These are phyloP conservation scores for Entomortierella lignicola DNA, from an alignment of 192 early-diverging fungal species.

Conservation along the genomic window DNA sequence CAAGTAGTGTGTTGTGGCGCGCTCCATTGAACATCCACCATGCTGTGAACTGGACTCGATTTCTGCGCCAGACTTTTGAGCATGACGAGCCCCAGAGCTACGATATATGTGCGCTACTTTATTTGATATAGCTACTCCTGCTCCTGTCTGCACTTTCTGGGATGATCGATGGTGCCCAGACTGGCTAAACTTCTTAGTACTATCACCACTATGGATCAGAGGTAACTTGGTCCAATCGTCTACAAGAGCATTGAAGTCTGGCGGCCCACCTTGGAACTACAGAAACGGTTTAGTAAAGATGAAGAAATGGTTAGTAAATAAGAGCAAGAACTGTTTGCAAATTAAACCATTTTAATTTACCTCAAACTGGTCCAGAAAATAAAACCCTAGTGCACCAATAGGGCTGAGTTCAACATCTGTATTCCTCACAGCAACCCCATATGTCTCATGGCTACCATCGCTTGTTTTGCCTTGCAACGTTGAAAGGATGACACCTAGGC, in stretches of 20 bases:
- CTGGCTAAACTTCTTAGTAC: not conserved
- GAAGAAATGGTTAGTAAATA: not conserved
- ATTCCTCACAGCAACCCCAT: conserved; percentile 1
- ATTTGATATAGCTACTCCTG: not conserved
- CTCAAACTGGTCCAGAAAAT: not conserved
- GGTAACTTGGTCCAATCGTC: not conserved
- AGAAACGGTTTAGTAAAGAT: not conserved
- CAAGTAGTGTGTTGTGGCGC: conserved; percentile 6
- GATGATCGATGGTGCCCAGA: conserved; percentile 5
- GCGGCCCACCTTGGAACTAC: not conserved
- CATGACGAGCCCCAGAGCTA: not conserved
- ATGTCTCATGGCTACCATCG: not conserved
- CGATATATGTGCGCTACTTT: not conserved
- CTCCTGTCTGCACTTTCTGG: not conserved
- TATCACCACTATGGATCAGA: not conserved
- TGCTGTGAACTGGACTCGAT: not conserved
- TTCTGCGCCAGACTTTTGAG: not conserved
- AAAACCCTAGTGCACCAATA: conserved; percentile 11
- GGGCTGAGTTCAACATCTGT: conserved; percentile 15
- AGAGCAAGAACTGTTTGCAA: not conserved
- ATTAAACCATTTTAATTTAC: not conserved
- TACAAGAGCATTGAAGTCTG: not conserved
- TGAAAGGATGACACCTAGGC: not conserved
- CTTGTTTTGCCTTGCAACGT: conserved; percentile 10
- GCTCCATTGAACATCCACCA: not conserved